Evolutionary conservation across 306 rosid genomes (phyloP).

Genomic region (Neltuma alba): DNA sequence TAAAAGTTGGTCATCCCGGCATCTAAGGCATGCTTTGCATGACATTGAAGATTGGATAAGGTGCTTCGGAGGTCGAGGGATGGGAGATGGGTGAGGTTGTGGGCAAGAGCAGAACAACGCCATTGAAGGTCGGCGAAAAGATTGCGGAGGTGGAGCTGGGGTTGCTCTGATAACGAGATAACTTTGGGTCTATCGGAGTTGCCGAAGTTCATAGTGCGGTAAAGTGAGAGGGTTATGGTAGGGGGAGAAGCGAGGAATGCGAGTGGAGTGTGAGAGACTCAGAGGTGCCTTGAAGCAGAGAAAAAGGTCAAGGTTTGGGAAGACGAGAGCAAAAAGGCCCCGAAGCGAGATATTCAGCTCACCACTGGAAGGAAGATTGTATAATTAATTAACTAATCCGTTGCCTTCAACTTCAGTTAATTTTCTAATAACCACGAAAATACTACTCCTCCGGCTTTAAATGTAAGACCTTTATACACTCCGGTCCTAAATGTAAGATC

Average conservation of each 20-base stretch:
- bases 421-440: too few species aligned
- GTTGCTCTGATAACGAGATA: conserved; percentile 38
- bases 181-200: conserved; percentile 29
- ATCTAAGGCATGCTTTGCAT: conserved; percentile 38
- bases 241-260: neutral
- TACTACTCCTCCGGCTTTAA: too few species aligned
- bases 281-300: neutral
- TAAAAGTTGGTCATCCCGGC: conserved; percentile 32
- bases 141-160: conserved; percentile 43
- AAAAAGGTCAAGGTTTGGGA: neutral
- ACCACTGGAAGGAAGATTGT: neutral
- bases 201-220: conserved; percentile 41
- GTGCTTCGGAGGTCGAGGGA: conserved; percentile 45
- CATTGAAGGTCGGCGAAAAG: conserved; percentile 47
- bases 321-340: neutral
- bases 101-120: conserved; percentile 51
- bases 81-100: conserved; percentile 40
- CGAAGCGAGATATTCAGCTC: neutral
- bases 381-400: too few species aligned
- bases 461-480: too few species aligned
- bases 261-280: neutral
- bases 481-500: too few species aligned
- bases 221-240: neutral
- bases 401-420: too few species aligned
- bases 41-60: conserved; percentile 46